Evolutionary conservation across 805 yeast genomes (phyloP).

Genomic region (Candida vaughaniae): DNA sequence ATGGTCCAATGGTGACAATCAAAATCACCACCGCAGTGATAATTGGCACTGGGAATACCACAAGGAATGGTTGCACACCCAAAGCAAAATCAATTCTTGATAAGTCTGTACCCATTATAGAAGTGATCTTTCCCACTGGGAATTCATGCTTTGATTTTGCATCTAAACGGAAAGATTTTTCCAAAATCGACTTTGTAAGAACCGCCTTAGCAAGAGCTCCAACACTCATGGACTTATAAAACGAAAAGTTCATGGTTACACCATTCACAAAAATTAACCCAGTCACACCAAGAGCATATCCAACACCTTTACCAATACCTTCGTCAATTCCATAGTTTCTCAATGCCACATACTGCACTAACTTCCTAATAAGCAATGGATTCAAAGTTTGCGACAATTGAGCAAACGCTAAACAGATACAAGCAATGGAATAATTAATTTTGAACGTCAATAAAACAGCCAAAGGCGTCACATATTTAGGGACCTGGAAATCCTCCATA

Average conservation of each 20-base stretch:
- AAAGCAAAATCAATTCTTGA: conserved; percentile 75
- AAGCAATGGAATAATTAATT: conserved; percentile 16
- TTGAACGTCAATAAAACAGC: conserved; percentile 12
- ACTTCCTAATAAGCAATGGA: conserved; percentile 30
- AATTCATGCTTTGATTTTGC: conserved; percentile 55
- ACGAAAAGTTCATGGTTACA: conserved; percentile 53
- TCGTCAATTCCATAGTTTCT: conserved; percentile 23
- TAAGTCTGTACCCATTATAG: conserved; percentile 76
- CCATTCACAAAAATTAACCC: conserved; percentile 27
- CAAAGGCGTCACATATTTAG: conserved; percentile 18
- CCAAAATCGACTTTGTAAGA: conserved; percentile 65
- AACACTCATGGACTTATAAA: conserved; percentile 55
- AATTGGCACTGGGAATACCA: conserved; percentile 65
- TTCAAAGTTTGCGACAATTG: conserved; percentile 36
- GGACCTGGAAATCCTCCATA: conserved; percentile 27
- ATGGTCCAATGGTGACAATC: conserved; percentile 59
- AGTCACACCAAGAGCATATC: conserved; percentile 37
- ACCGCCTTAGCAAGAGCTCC: conserved; percentile 74
- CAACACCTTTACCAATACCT: conserved; percentile 34
- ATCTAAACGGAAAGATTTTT: conserved; percentile 63
- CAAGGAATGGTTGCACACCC: conserved; percentile 60
- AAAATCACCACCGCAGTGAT: conserved; percentile 63
- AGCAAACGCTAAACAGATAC: conserved; percentile 30
- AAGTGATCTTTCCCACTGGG: conserved; percentile 70
- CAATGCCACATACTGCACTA: conserved; percentile 31